Evolutionary conservation across 176 grass and related monocot species (phyloP).

Genomic region (Miscanthus lutarioriparius): DNA sequence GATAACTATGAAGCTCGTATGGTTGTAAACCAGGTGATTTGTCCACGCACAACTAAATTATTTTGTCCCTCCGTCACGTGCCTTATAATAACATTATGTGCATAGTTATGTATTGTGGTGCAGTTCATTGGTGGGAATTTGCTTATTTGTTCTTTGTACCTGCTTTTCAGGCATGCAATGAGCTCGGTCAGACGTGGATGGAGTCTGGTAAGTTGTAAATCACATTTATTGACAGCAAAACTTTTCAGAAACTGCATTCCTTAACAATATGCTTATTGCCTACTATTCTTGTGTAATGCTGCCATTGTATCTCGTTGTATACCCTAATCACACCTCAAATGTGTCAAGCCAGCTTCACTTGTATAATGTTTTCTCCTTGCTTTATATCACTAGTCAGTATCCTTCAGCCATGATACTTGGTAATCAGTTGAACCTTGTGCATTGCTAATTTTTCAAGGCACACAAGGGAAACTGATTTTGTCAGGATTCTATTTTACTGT

Average conservation of each 20-base stretch:
- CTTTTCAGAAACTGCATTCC: background rate
- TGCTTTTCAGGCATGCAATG: slow-evolving; percentile 88
- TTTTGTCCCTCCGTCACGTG: background rate
- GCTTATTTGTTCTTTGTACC: slow-evolving; percentile 24
- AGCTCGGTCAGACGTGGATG: slow-evolving; percentile 96
- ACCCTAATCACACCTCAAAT: background rate
- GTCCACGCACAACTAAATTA: background rate
- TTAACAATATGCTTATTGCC: background rate
- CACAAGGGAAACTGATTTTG: background rate
- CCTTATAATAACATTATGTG: slow-evolving; percentile 10
- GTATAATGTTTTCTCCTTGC: background rate
- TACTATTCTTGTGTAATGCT: background rate
- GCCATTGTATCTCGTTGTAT: background rate
- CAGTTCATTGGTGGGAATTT: background rate
- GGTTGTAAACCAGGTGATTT: slow-evolving; percentile 90
- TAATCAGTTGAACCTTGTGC: slow-evolving; percentile 7
- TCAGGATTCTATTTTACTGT: background rate
- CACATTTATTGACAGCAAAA: background rate
- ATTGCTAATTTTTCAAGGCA: background rate
- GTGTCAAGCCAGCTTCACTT: slow-evolving; percentile 8
- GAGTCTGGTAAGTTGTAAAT: slow-evolving; percentile 74
- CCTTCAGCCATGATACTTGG: background rate
- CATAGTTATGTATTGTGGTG: background rate
- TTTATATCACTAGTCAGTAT: background rate
- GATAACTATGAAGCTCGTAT: slow-evolving; percentile 99